Evolutionary conservation across 2,329 filamentous ascomycete genomes (phyloP).

Genomic region (Tolypocladium ovalisporum): DNA sequence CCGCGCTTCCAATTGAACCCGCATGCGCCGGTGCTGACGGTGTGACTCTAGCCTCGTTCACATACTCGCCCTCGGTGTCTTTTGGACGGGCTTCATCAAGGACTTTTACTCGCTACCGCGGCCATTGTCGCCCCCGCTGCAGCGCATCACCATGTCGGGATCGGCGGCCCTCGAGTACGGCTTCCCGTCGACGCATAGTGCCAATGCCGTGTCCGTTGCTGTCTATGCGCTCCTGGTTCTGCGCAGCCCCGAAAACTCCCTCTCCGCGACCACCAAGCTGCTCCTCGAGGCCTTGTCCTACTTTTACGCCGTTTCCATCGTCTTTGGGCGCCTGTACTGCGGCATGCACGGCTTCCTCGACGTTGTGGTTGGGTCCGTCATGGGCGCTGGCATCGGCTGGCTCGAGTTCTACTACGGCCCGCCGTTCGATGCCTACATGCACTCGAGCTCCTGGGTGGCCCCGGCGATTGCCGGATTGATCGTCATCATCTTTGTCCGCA

Average conservation of each 20-base stretch:
- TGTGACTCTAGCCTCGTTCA: slow-evolving; percentile 47
- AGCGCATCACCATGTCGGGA: slow-evolving; percentile 95
- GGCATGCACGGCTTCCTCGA: slow-evolving; percentile 98
- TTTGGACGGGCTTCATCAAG: slow-evolving; percentile 87
- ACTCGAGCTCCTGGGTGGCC: slow-evolving; percentile 51
- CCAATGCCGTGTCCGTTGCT: slow-evolving; percentile 90
- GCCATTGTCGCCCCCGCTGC: slow-evolving; percentile 80
- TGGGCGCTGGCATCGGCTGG: slow-evolving; percentile 57
- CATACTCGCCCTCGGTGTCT: slow-evolving; percentile 68
- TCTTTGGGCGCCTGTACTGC: slow-evolving; percentile 87
- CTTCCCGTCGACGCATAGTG: slow-evolving; percentile 93
- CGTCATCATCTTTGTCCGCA: slow-evolving; percentile 67
- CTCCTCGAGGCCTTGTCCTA: slow-evolving; percentile 61
- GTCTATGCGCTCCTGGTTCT: slow-evolving; percentile 70
- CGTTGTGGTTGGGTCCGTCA: slow-evolving; percentile 66
- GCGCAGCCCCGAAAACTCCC: slow-evolving; percentile 50
- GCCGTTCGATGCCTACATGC: slow-evolving; percentile 60
- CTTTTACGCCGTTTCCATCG: slow-evolving; percentile 80
- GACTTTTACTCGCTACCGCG: slow-evolving; percentile 87
- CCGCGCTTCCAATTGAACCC: background rate
- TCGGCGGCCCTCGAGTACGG: slow-evolving; percentile 93
- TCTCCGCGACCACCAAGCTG: slow-evolving; percentile 47
- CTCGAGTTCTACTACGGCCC: slow-evolving; percentile 51
- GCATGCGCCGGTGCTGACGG: background rate
- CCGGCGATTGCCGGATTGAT: slow-evolving; percentile 52